Evolutionary conservation across 139 green algal species (phyloP).

Genomic region (Volvox africanus): DNA sequence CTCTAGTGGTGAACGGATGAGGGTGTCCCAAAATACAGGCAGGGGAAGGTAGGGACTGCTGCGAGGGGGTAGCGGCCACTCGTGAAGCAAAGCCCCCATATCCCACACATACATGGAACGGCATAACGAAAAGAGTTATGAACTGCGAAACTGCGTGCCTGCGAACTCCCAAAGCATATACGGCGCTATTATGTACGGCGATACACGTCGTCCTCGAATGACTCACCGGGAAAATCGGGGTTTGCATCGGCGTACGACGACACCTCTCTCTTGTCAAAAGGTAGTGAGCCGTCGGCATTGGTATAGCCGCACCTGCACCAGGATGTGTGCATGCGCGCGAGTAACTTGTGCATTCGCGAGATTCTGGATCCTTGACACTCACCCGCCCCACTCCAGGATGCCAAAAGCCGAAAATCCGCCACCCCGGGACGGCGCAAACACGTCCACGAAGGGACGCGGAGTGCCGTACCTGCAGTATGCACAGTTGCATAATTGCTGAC

Average conservation of each 20-base stretch:
- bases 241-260: constrained; percentile 33
- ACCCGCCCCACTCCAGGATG: constrained; percentile 52
- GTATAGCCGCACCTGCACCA: constrained; percentile 44
- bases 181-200: neutral
- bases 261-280: neutral
- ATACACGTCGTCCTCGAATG: neutral
- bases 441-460: constrained; percentile 36
- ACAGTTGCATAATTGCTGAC: too few species aligned
- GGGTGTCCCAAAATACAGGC: too few species aligned
- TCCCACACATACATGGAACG: too few species aligned
- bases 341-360: too few species aligned
- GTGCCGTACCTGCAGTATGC: constrained; percentile 32
- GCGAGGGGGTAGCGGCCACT: too few species aligned
- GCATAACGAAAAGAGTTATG: too few species aligned
- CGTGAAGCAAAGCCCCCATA: too few species aligned
- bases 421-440: constrained; percentile 1
- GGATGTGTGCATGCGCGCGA: too few species aligned
- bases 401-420: constrained; percentile 40
- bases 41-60: too few species aligned
- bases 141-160: too few species aligned
- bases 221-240: constrained; percentile 39
- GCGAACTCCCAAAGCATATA: too few species aligned
- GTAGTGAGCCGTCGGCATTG: constrained; percentile 41
- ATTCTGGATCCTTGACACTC: neutral
- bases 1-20: too few species aligned